A percentile compares a stretch with the other conserved stretches of the same genome.
Conservation (phyloP, 2,329 filamentous ascomycete species). For the Leptographium lundbergii region DNA sequence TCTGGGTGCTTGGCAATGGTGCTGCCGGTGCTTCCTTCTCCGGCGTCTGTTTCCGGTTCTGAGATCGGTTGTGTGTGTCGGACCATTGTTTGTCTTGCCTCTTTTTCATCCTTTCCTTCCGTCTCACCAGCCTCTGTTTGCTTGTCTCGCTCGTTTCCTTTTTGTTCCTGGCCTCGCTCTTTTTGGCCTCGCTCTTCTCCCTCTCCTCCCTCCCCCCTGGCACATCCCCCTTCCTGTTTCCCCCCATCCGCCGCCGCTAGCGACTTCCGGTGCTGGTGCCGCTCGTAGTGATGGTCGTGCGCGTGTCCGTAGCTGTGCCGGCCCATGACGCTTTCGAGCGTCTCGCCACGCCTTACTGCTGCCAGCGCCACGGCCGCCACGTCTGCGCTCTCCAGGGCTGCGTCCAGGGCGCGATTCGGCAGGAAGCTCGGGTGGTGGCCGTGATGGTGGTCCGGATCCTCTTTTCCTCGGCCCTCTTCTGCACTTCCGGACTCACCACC, state of each 20-base stretch:
- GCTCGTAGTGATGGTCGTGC: background rate
- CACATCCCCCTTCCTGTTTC: too few species aligned
- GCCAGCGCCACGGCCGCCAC: slow-evolving; percentile 31
- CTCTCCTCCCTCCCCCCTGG: too few species aligned
- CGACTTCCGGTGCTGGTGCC: background rate
- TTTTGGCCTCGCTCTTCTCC: too few species aligned
- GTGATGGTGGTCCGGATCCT: background rate
- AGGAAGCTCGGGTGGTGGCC: background rate
- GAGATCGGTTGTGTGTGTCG: too few species aligned
- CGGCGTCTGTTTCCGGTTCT: too few species aligned
- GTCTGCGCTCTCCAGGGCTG: slow-evolving; percentile 36
- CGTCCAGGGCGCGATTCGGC: slow-evolving; percentile 24
- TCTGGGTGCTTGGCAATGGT: too few species aligned
- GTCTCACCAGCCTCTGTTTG: too few species aligned
- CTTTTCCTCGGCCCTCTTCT: background rate
- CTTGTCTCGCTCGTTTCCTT: too few species aligned
- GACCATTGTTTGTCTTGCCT: too few species aligned
- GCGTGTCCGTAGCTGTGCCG: slow-evolving; percentile 8
- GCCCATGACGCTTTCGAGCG: slow-evolving; percentile 21
- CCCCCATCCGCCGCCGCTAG: background rate
- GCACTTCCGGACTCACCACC: background rate
- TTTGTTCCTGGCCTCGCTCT: too few species aligned
- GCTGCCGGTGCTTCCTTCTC: too few species aligned
- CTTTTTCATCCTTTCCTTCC: too few species aligned
- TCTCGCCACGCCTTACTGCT: slow-evolving; percentile 31